These are phyloP conservation scores for Scheffersomyces titani DNA, from an alignment of 1,139 yeast genomes.

Conservation along the genomic window DNA sequence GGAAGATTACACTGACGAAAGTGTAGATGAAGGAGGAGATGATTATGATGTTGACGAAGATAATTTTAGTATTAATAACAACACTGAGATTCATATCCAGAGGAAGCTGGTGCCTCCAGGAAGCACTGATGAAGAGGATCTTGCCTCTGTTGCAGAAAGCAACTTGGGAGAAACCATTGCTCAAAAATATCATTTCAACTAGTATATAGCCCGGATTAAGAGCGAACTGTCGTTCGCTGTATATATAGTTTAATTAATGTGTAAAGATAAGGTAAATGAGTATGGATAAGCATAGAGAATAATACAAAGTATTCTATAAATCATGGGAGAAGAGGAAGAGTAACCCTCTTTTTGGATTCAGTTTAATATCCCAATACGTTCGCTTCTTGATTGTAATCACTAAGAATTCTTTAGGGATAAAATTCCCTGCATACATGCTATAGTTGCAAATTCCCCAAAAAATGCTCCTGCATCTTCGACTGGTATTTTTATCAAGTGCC, in stretches of 20 bases:
- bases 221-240: background rate
- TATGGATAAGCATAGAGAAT: background rate
- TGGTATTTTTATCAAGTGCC: background rate
- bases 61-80: background rate
- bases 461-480: background rate
- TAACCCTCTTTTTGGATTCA: background rate
- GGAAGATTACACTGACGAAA: constrained; percentile 9
- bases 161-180: background rate
- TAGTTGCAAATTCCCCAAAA: background rate
- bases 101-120: background rate
- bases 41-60: constrained; percentile 3
- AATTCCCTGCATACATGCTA: background rate
- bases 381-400: too few species aligned
- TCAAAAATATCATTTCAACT: background rate
- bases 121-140: background rate
- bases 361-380: too few species aligned
- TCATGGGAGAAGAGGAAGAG: background rate
- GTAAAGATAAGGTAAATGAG: background rate
- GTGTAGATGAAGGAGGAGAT: constrained; percentile 5
- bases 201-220: background rate
- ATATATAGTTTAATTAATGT: background rate
- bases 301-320: background rate
- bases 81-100: background rate
- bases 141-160: background rate
- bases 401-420: too few species aligned